Percentiles rank a stretch among this genome's conserved stretches.
These are phyloP conservation scores for Parasarocladium wereldwijsianum DNA, from an alignment of 2,329 filamentous ascomycete species.

Conservation along the genomic window DNA sequence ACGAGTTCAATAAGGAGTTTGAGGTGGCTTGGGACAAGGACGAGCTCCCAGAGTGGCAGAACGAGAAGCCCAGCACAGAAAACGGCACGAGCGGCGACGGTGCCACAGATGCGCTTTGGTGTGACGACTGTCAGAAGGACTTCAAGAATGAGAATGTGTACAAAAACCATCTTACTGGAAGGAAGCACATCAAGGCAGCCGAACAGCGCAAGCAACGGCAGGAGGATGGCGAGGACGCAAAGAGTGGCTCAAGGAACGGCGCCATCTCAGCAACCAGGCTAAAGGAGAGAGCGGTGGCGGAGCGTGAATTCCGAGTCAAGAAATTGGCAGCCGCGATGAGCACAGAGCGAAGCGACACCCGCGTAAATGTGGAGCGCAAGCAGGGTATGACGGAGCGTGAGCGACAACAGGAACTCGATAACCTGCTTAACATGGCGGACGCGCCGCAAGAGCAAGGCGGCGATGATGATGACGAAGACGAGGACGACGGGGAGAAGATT, in stretches of 20 bases:
- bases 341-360: slow-evolving; percentile 75
- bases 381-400: slow-evolving; percentile 97
- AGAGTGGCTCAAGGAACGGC: slow-evolving; percentile 14
- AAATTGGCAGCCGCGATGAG: slow-evolving; percentile 71
- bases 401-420: slow-evolving; percentile 83
- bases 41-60: slow-evolving; percentile 64
- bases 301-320: slow-evolving; percentile 72
- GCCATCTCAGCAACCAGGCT: slow-evolving; percentile 35
- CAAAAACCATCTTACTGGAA: slow-evolving; percentile 73
- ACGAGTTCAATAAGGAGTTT: slow-evolving; percentile 70
- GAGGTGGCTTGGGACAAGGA: slow-evolving; percentile 69
- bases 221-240: slow-evolving; percentile 15
- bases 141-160: slow-evolving; percentile 95
- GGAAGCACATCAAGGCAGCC: slow-evolving; percentile 82
- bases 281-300: slow-evolving; percentile 82
- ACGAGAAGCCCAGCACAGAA: slow-evolving; percentile 29
- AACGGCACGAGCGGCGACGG: slow-evolving; percentile 14
- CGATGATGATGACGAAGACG: slow-evolving; percentile 61
- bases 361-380: slow-evolving; percentile 88
- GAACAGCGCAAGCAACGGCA: slow-evolving; percentile 42
- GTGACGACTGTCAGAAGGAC: slow-evolving; percentile 80
- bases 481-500: slow-evolving; percentile 71
- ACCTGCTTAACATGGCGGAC: slow-evolving; percentile 44
- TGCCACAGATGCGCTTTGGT: slow-evolving; percentile 61
- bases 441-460: slow-evolving; percentile 22